phyloP scores from a whole-genome alignment of 83 land plant genomes.

The Larix sibirica region DNA sequence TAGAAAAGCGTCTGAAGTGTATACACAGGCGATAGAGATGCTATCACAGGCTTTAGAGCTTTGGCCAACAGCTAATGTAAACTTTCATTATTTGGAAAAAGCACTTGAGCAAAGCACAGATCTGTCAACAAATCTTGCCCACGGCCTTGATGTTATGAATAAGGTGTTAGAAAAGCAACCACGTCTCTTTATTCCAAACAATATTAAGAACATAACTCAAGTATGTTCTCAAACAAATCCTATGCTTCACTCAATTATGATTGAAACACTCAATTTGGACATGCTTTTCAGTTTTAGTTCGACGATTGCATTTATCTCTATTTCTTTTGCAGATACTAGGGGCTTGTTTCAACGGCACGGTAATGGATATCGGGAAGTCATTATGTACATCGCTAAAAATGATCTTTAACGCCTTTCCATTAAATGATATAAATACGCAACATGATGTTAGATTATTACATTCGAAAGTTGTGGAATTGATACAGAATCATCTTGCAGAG shows the following conservation, averaged over 20 bases:
- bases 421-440: slow-evolving; percentile 67
- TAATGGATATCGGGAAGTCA: slow-evolving; percentile 91
- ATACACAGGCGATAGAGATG: slow-evolving; percentile 90
- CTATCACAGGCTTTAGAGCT: slow-evolving; percentile 93
- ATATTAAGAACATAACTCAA: slow-evolving; percentile 91
- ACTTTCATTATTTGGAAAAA: slow-evolving; percentile 91
- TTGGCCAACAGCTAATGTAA: slow-evolving; percentile 98
- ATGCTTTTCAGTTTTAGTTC: slow-evolving; percentile 1
- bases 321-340: slow-evolving; percentile 77
- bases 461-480: slow-evolving; percentile 91
- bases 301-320: not conserved
- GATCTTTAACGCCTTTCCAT: slow-evolving; percentile 95
- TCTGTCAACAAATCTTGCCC: slow-evolving; percentile 92
- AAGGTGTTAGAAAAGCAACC: slow-evolving; percentile 98
- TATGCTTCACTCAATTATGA: too few relatives aligned
- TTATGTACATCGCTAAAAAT: slow-evolving; percentile 89
- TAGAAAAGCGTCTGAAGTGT: slow-evolving; percentile 80
- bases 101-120: slow-evolving; percentile 84
- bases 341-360: slow-evolving; percentile 91
- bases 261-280: too few relatives aligned
- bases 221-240: slow-evolving; percentile 34
- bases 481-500: slow-evolving; percentile 82
- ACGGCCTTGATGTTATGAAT: too few relatives aligned
- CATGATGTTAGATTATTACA: slow-evolving; percentile 81
- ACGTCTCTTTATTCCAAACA: slow-evolving; percentile 90